phyloP scores from a whole-genome alignment of 495 filamentous ascomycete genomes.

The Apiosordaria backusii region DNA sequence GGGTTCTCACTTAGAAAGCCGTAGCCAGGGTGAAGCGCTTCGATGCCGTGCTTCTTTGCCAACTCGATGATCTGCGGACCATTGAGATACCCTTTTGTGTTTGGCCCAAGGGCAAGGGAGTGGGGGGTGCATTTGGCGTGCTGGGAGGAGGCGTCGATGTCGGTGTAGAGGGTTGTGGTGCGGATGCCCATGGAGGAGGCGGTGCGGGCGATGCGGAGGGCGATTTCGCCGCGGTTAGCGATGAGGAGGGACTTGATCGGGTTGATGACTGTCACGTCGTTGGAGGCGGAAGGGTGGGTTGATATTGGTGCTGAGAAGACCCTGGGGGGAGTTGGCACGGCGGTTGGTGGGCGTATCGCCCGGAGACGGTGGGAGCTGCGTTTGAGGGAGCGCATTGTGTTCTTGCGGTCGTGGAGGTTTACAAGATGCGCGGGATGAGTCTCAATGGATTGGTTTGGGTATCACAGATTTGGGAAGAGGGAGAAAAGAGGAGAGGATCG shows the following conservation, averaged over 20 bases:
- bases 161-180: slow-evolving; percentile 92
- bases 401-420: neutral
- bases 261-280: slow-evolving; percentile 29
- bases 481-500: neutral
- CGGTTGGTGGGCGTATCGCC: slow-evolving; percentile 15
- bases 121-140: slow-evolving; percentile 83
- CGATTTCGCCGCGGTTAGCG: slow-evolving; percentile 96
- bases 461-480: neutral
- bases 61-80: slow-evolving; percentile 85
- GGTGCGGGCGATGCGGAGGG: slow-evolving; percentile 84
- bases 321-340: slow-evolving; percentile 6
- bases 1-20: slow-evolving; percentile 97
- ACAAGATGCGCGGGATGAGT: neutral
- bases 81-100: slow-evolving; percentile 64
- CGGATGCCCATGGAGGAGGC: slow-evolving; percentile 84
- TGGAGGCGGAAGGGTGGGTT: slow-evolving; percentile 28
- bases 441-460: slow-evolving; percentile 5
- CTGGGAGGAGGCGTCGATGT: slow-evolving; percentile 80
- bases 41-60: slow-evolving; percentile 78
- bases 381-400: slow-evolving; percentile 37
- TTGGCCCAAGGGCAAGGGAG: slow-evolving; percentile 73
- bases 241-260: slow-evolving; percentile 86
- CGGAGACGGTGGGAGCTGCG: slow-evolving; percentile 29
- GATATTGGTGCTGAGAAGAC: slow-evolving; percentile 15
- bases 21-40: slow-evolving; percentile 93